Percentiles rank a stretch among this genome's conserved stretches.
phyloP scores from a whole-genome alignment of 805 yeast species.

The Maudiozyma bulderi region DNA sequence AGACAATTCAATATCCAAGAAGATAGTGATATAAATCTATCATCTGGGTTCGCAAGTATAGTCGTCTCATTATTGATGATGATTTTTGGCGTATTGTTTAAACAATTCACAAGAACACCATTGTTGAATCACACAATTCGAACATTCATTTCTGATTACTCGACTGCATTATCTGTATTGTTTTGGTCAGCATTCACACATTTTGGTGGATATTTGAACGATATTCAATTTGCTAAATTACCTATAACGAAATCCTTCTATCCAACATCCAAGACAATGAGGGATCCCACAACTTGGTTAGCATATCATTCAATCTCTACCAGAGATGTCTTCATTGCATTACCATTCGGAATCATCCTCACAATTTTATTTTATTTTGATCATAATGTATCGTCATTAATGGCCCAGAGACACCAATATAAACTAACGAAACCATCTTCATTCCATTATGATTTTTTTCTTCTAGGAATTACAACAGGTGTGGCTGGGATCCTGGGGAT shows the following conservation, averaged over 20 bases:
- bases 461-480: constrained; percentile 81
- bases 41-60: constrained; percentile 60
- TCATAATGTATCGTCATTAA: constrained; percentile 87
- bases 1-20: constrained; percentile 46
- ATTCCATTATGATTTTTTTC: constrained; percentile 85
- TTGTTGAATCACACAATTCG: constrained; percentile 53
- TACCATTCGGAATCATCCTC: constrained; percentile 83
- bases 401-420: constrained; percentile 78
- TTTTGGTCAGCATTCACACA: constrained; percentile 91
- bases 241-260: constrained; percentile 65
- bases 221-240: constrained; percentile 48
- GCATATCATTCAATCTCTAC: constrained; percentile 38
- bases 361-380: constrained; percentile 87
- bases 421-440: constrained; percentile 79
- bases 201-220: constrained; percentile 69
- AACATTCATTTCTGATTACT: constrained; percentile 72
- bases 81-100: constrained; percentile 67
- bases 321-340: constrained; percentile 73
- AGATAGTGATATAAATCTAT: background rate
- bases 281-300: constrained; percentile 30
- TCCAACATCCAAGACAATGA: constrained; percentile 44
- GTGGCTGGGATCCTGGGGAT: constrained; percentile 79
- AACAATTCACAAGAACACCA: constrained; percentile 37
- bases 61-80: constrained; percentile 68
- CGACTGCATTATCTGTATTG: constrained; percentile 72